These are phyloP conservation scores for Nevesoporus exiguus DNA, from an alignment of 768 basidiomycete species.

Conservation along the genomic window DNA sequence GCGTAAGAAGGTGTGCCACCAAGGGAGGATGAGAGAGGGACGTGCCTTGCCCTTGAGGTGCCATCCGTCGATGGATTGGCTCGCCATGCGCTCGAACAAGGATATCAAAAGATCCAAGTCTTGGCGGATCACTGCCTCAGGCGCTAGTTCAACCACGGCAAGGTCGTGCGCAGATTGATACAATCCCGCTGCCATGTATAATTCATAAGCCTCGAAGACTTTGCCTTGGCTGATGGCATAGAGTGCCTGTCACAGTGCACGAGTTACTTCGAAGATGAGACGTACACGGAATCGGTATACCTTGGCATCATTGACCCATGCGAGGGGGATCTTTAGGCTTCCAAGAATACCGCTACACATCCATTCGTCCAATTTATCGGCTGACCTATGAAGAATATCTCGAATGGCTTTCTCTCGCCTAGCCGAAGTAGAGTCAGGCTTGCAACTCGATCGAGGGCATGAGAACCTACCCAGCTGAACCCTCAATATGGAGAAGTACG, in stretches of 20 bases:
- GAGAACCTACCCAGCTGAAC: conserved; percentile 62
- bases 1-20: conserved; percentile 5
- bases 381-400: conserved; percentile 72
- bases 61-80: conserved; percentile 67
- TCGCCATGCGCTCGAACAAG: conserved; percentile 67
- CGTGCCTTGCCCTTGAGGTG: conserved; percentile 76
- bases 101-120: conserved; percentile 56
- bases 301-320: conserved; percentile 92
- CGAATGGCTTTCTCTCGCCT: conserved; percentile 84
- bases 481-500: conserved; percentile 85
- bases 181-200: conserved; percentile 66
- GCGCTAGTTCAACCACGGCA: conserved; percentile 81
- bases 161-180: conserved; percentile 78
- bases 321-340: conserved; percentile 73
- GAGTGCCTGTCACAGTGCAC: conserved; percentile 51
- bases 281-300: conserved; percentile 35
- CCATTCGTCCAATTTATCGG: conserved; percentile 67
- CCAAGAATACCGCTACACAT: conserved; percentile 66
- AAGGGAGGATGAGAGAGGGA: conserved; percentile 1
- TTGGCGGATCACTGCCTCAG: conserved; percentile 71
- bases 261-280: background rate
- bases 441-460: background rate
- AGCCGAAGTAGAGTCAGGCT: conserved; percentile 9
- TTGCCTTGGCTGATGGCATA: conserved; percentile 58
- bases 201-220: conserved; percentile 70